Conservation (phyloP, 169 alveolate species). For the Plasmodium gaboni region DNA sequence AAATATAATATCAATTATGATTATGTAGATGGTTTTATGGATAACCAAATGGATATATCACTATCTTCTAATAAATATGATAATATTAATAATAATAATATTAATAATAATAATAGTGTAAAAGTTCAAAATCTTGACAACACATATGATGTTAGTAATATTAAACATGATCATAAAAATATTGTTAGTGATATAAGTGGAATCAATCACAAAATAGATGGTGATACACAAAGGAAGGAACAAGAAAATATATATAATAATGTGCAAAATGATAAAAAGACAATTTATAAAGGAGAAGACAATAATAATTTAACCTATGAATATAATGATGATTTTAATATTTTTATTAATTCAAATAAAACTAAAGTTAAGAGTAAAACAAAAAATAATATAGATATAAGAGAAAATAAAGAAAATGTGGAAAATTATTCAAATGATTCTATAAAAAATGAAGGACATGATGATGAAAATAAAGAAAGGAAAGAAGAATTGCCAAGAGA, state of each 20-base stretch:
- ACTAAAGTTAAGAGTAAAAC: background rate
- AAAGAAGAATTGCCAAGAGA: background rate
- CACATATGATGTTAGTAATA: background rate
- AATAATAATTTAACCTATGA: conserved; percentile 12
- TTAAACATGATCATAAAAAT: background rate
- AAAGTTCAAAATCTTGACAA: background rate
- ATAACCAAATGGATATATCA: conserved; percentile 9
- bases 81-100: background rate
- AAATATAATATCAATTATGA: background rate
- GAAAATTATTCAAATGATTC: no score
- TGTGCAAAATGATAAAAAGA: background rate
- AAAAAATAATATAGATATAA: conserved; percentile 4
- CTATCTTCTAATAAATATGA: background rate
- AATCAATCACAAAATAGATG: background rate
- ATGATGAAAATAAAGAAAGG: background rate
- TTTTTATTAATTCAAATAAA: conserved; percentile 39
- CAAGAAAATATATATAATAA: background rate
- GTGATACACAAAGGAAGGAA: background rate
- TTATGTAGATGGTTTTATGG: conserved; percentile 11
- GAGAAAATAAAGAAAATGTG: no score
- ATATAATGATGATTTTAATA: conserved; percentile 58
- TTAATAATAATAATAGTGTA: background rate
- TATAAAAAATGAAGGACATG: background rate
- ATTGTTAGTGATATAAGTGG: background rate
- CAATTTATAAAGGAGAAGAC: conserved; percentile 13